Evolutionary conservation across 257 asterid species (phyloP).

Genomic region (Ilex aquifolium): DNA sequence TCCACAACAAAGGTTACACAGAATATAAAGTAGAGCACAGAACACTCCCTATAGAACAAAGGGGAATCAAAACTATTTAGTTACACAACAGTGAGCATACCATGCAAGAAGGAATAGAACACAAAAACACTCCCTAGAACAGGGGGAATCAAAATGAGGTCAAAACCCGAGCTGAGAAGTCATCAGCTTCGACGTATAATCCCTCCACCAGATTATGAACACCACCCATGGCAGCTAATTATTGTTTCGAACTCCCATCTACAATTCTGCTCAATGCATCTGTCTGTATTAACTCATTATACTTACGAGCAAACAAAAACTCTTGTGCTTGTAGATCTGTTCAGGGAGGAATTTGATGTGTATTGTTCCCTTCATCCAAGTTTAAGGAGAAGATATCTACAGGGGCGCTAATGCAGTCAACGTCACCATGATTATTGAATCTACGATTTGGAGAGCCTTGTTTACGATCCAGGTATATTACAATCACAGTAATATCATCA

Average conservation of each 20-base stretch:
- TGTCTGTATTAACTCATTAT: not conserved
- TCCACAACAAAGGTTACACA: too few species aligned
- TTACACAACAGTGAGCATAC: not conserved
- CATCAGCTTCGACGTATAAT: not conserved
- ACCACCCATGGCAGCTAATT: too few species aligned
- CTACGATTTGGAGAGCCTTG: not conserved
- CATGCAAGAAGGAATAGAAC: not conserved
- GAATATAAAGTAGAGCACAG: too few species aligned
- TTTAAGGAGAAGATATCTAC: not conserved
- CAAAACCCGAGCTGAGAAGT: not conserved
- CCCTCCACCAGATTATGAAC: not conserved
- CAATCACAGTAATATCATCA: conserved; percentile 2
- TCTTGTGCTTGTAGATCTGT: not conserved
- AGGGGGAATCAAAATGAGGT: not conserved
- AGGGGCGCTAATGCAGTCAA: not conserved
- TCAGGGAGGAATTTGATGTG: not conserved
- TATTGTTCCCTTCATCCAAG: conserved; percentile 1
- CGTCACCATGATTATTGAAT: not conserved
- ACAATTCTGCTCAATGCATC: too few species aligned
- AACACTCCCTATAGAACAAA: too few species aligned
- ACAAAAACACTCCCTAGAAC: not conserved
- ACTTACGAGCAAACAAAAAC: not conserved
- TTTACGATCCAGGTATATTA: not conserved
- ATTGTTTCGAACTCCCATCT: too few species aligned
- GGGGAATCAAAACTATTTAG: not conserved